A percentile compares a stretch with the other conserved stretches of the same genome.
Conservation (phyloP, 345 rosid genomes). For the Iberis pinnata region DNA sequence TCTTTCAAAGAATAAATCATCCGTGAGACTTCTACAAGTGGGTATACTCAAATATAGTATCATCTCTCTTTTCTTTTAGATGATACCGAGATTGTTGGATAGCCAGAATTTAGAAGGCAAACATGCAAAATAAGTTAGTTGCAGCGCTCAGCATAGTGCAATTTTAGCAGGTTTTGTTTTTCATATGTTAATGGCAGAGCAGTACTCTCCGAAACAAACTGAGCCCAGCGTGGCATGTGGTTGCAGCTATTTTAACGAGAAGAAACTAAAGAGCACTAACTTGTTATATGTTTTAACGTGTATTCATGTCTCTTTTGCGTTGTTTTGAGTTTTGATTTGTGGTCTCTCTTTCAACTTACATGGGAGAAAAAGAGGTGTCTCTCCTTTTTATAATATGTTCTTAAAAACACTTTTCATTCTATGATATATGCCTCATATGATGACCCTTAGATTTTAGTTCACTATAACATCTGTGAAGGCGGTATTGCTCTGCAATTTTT, state of each 20-base stretch:
- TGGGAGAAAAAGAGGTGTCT: not conserved
- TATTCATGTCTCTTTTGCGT: slow-evolving; percentile 28
- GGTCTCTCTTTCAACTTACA: slow-evolving; percentile 19
- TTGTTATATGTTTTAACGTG: slow-evolving; percentile 29
- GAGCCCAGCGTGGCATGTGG: slow-evolving; percentile 20
- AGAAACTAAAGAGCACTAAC: slow-evolving; percentile 35
- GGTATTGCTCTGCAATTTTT: not conserved
- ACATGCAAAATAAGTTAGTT: slow-evolving; percentile 48
- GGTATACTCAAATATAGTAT: not conserved
- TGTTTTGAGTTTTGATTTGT: slow-evolving; percentile 17
- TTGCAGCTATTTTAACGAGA: slow-evolving; percentile 26
- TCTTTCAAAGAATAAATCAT: too few relatives aligned
- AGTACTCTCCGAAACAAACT: slow-evolving; percentile 11
- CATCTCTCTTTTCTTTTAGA: slow-evolving; percentile 33
- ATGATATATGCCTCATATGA: not conserved
- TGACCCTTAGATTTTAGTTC: not conserved
- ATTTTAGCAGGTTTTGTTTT: slow-evolving; percentile 52
- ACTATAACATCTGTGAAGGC: not conserved
- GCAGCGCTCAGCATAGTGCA: slow-evolving; percentile 78
- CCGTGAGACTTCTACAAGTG: too few relatives aligned
- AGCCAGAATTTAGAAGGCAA: slow-evolving; percentile 47
- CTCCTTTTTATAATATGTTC: not conserved
- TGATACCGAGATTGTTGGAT: slow-evolving; percentile 54
- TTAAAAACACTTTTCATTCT: not conserved
- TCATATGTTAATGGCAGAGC: slow-evolving; percentile 7